Base-by-base conservation (phyloP, 306 rosid species). In the Comarum palustre region DNA sequence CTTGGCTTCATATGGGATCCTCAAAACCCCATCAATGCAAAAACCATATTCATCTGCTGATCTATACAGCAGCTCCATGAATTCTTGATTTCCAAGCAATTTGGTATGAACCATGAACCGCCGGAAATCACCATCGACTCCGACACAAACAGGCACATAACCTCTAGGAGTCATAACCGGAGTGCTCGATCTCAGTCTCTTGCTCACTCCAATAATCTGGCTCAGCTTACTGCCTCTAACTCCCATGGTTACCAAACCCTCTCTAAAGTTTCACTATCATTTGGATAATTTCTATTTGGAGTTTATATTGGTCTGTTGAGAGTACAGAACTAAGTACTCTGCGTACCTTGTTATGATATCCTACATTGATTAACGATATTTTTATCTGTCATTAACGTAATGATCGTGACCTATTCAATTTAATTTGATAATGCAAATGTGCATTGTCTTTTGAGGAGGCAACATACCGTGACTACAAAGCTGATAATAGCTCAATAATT, bases 131-230 rank as follows among this genome's bases (percentile, higher is more conserved):
- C 81, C 81, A 41, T 78, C 73, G 66, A 73, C 71, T 0, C 88
- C 90, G 22, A 88, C 92, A 72, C 80, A 84, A 41, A 88, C 69
- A n/a, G 90, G 90, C 65, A 86, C 82, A 75, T 84, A 82, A 34
- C 90, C 92, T 64, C 57, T 80, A 0, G 82, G 78, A 4, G 71
- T 67, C 71, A 55, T 39, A 0, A 31, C 4, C 4, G 77, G 12
- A 66, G 78, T 45, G 24, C 59, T 58, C 16, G 63, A 47, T 70
- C 60, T 73, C 13, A 79, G 71, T 2, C 69, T 27, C 73, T 72
- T 75, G 15, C 51, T 73, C 75, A 45, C 69, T 31, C 72, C 72
- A 13, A 79, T 16, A 22, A 57, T 45, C 72, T 77, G 80, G 54
- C 76, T 69, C 66, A 80, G n/a, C 74, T 74, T 86, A 60, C 80